Conservation (phyloP, 1,284 basidiomycete species). For the Sanghuangporus sanghuang region DNA sequence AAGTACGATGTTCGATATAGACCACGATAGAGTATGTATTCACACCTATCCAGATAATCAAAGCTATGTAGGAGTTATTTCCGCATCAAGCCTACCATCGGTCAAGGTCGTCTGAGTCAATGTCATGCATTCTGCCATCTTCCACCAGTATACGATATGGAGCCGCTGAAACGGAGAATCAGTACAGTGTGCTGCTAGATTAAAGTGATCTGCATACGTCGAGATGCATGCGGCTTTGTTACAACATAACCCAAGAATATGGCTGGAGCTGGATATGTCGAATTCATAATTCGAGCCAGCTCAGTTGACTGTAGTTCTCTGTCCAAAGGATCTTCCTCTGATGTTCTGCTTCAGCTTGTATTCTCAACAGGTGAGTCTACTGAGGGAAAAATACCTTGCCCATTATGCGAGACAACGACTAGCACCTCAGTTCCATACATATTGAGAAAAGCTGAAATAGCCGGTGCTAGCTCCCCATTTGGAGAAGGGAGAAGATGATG, state of each 20-base stretch:
- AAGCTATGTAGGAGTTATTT: background rate
- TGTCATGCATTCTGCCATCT: constrained; percentile 71
- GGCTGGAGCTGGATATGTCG: constrained; percentile 69
- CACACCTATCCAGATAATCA: constrained; percentile 53
- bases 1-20: constrained; percentile 77
- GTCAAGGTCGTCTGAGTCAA: constrained; percentile 66
- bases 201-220: constrained; percentile 45
- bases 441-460: constrained; percentile 85
- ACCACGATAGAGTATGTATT: constrained; percentile 84
- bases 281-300: constrained; percentile 76
- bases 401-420: constrained; percentile 88
- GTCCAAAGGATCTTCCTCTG: constrained; percentile 85
- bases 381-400: constrained; percentile 59
- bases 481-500: constrained; percentile 92
- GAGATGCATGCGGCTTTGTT: constrained; percentile 65
- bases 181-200: background rate
- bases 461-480: constrained; percentile 85
- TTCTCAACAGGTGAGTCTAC: constrained; percentile 7
- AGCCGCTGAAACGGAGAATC: constrained; percentile 42
- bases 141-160: constrained; percentile 82
- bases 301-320: constrained; percentile 84
- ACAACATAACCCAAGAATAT: constrained; percentile 89
- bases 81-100: constrained; percentile 49
- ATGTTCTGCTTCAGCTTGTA: background rate
- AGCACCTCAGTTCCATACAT: constrained; percentile 78